Conservation (phyloP, 1,284 basidiomycete species). For the Microbotryum saponariae region DNA sequence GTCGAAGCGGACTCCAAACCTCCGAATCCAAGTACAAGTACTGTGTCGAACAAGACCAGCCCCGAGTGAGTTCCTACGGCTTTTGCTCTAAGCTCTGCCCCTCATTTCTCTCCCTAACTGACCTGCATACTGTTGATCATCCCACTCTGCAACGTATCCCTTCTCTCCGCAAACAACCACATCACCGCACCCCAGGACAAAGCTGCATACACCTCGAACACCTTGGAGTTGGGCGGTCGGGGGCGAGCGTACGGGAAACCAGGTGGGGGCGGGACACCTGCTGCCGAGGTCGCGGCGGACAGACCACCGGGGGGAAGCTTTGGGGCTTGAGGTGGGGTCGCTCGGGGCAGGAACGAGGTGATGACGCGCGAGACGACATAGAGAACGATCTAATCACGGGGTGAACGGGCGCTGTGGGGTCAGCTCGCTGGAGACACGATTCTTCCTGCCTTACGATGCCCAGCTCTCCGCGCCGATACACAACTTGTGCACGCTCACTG, state of each 20-base stretch:
- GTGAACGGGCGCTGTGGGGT: background rate
- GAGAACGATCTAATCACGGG: conserved; percentile 68
- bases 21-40: conserved; percentile 77
- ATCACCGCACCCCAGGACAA: conserved; percentile 93
- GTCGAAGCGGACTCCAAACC: conserved; percentile 47
- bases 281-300: conserved; percentile 39
- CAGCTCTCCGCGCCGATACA: too few species aligned
- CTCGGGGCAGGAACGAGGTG: conserved; percentile 75
- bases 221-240: conserved; percentile 66
- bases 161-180: conserved; percentile 83
- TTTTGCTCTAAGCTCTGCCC: too few species aligned
- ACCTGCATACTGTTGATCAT: conserved; percentile 55
- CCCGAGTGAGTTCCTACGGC: too few species aligned
- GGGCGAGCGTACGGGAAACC: conserved; percentile 48
- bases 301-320: conserved; percentile 43
- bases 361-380: conserved; percentile 86
- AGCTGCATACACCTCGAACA: conserved; percentile 83
- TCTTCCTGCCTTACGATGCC: background rate
- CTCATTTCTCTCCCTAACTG: background rate
- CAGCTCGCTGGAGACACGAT: background rate
- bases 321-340: conserved; percentile 37
- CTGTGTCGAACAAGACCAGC: conserved; percentile 30
- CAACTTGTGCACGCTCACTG: too few species aligned
- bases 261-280: conserved; percentile 43
- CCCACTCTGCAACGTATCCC: conserved; percentile 83